phyloP scores from a whole-genome alignment of 1,284 basidiomycete genomes.

The Kwoniella shivajii region DNA sequence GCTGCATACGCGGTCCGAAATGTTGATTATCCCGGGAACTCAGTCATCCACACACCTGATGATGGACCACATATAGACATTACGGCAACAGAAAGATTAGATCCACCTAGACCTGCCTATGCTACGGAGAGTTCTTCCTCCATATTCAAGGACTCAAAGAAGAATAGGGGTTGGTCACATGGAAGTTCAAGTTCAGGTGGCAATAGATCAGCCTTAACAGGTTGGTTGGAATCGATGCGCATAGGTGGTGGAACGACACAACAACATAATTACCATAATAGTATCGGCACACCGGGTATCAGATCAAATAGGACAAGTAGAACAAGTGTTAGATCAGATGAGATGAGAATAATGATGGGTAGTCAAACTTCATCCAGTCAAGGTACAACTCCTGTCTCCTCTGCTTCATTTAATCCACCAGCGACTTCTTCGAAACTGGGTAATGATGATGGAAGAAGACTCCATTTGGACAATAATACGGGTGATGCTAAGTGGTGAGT shows the following conservation, averaged over 20 bases:
- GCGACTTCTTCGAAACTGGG: background rate
- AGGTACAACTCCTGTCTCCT: background rate
- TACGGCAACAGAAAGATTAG: conserved; percentile 25
- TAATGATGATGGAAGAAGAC: background rate
- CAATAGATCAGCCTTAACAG: conserved; percentile 33
- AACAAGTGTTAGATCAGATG: conserved; percentile 29
- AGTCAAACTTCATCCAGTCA: conserved; percentile 9
- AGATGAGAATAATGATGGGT: conserved; percentile 17
- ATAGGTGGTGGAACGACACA: conserved; percentile 24
- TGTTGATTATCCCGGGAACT: conserved; percentile 26
- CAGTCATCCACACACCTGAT: conserved; percentile 10
- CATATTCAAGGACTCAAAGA: conserved; percentile 14
- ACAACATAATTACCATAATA: background rate
- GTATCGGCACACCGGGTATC: background rate
- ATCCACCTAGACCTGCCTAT: conserved; percentile 42
- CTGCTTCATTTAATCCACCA: too few relatives aligned
- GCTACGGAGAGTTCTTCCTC: conserved; percentile 19
- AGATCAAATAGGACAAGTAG: conserved; percentile 20
- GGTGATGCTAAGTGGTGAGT: conserved; percentile 28
- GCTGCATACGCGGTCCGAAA: conserved; percentile 39
- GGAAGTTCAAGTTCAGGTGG: conserved; percentile 40
- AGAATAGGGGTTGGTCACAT: conserved; percentile 28
- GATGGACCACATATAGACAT: conserved; percentile 14
- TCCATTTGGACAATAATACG: background rate
- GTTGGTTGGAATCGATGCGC: conserved; percentile 44